Evolutionary conservation across 2,329 filamentous ascomycete genomes (phyloP), one percentile per base, ranked within the genome.

Genomic region (Aspergillus latus): DNA sequence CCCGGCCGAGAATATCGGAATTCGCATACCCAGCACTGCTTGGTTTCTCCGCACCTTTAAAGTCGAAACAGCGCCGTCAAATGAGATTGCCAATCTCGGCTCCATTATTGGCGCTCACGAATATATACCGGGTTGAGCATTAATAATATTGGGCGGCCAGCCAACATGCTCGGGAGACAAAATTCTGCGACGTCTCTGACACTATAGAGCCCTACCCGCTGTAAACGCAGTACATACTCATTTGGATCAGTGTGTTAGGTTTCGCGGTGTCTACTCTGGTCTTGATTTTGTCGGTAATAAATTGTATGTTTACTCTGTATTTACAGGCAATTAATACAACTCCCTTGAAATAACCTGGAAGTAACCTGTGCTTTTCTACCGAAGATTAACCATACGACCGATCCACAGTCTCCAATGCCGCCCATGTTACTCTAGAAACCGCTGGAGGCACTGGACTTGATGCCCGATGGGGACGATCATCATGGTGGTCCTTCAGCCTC

Each of bases 1-100:
- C 29, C 62, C 62, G 59, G 60, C 62, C 59, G 62, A 64, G 60
- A 56, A 58, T 54, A 59, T 59, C 59, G 57, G 58, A 62, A 59
- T 6, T 28, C 26, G 4, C 26, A 28, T 28, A 28, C 43, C n/a
- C 54, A 54, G 52, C 49, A 50, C 49, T 53, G 30, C 16, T 21
- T 55, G 46, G 29, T 43, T 55, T 55, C 52, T 56, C 53, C 47
- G 48, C 47, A 56, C 48, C 47, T 34, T 30, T 28, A 34, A 39
- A 53, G 50, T 53, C 47, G 48, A 56, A 56, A 48, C 49, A 37
- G 34, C 48, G 37, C 45, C 49, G 39, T 52, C 48, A 43, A 52
- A 52, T 51, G 42, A 52, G 39, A 52, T 56, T 52, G 36, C 48
- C 34, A 48, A 29, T 34, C 11, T 52, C 16, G 43, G 42, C 42